These are phyloP conservation scores for Hypoxylon sp. DNA, from an alignment of 2,329 filamentous ascomycete genomes.

Conservation along the genomic window DNA sequence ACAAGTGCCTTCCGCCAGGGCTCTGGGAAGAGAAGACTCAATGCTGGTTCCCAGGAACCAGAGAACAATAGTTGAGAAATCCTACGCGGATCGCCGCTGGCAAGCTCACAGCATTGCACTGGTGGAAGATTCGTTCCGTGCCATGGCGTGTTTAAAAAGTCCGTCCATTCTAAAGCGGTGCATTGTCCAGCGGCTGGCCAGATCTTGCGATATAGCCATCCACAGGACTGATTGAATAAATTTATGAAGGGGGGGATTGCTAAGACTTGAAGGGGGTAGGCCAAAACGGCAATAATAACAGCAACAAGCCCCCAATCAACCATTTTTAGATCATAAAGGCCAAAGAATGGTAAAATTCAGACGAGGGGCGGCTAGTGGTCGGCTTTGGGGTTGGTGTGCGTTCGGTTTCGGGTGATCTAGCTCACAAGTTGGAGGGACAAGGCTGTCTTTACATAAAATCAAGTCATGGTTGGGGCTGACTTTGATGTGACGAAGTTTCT, in stretches of 20 bases:
- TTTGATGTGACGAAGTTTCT: too few relatives aligned
- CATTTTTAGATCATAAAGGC: neutral
- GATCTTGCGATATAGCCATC: neutral
- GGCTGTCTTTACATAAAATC: too few relatives aligned
- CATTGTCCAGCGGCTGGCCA: neutral
- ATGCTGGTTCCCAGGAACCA: neutral
- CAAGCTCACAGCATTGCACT: neutral
- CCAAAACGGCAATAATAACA: neutral
- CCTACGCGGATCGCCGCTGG: neutral
- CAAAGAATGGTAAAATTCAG: too few relatives aligned
- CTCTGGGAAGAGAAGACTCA: neutral
- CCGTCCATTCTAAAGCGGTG: neutral
- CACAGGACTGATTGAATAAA: neutral
- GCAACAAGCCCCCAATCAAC: neutral
- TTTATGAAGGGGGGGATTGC: neutral
- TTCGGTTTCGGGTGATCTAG: too few relatives aligned
- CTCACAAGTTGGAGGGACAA: too few relatives aligned
- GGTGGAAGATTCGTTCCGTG: neutral
- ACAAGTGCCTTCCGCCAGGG: neutral
- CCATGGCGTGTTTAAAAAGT: neutral
- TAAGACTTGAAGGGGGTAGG: neutral
- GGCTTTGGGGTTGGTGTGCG: too few relatives aligned
- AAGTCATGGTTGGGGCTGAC: too few relatives aligned
- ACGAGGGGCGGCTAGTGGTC: too few relatives aligned
- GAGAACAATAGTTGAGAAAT: neutral